phyloP scores from a whole-genome alignment of 257 asterid species.

The Solanum piurae region DNA sequence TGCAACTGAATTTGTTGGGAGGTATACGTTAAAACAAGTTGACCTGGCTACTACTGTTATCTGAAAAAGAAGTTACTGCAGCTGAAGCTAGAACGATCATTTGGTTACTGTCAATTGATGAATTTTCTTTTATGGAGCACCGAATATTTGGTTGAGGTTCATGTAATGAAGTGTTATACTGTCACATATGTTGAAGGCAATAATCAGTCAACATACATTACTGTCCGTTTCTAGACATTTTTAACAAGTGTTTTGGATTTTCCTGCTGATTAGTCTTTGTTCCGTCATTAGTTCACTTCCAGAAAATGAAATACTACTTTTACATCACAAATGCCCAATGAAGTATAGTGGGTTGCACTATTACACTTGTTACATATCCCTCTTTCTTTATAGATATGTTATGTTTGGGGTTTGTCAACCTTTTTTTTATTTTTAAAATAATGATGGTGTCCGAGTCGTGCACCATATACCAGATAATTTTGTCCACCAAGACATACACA shows the following conservation, averaged over 20 bases:
- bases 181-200: not conserved
- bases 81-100: not conserved
- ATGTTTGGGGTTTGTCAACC: not conserved
- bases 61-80: not conserved
- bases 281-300: not conserved
- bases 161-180: not conserved
- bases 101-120: not conserved
- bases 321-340: not conserved
- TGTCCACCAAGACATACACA: not conserved
- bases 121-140: not conserved
- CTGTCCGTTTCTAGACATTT: not conserved
- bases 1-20: not conserved
- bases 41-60: not conserved
- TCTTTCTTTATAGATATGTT: not conserved
- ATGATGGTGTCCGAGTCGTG: not conserved
- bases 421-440: not conserved
- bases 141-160: not conserved
- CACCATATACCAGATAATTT: not conserved
- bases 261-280: not conserved
- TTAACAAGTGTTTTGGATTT: not conserved
- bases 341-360: not conserved
- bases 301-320: not conserved
- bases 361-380: not conserved
- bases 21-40: not conserved
- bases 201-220: not conserved